A percentile compares a stretch with the other conserved stretches of the same genome.
Evolutionary conservation across 2,329 filamentous ascomycete genomes (phyloP).

Genomic region (Ophiognomonia clavigignenti-juglandacearum): DNA sequence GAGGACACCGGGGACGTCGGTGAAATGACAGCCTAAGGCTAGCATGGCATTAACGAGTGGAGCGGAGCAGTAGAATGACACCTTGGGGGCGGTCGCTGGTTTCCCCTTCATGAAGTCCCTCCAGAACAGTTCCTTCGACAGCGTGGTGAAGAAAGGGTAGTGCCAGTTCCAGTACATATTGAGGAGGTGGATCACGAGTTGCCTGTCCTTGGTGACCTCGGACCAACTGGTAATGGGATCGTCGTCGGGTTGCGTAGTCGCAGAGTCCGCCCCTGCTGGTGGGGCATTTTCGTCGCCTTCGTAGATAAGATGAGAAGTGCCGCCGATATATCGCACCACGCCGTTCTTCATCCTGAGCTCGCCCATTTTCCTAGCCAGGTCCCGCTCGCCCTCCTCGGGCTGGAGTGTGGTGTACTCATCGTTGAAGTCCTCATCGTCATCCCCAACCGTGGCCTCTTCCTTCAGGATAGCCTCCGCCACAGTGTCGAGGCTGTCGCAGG

Average conservation of each 20-base stretch:
- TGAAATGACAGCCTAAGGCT: conserved; percentile 90
- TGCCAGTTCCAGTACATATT: conserved; percentile 99
- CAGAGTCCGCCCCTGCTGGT: conserved; percentile 36
- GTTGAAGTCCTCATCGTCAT: conserved; percentile 34
- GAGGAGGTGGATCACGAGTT: conserved; percentile 79
- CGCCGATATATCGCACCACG: conserved; percentile 84
- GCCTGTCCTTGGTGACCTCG: conserved; percentile 71
- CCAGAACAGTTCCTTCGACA: conserved; percentile 83
- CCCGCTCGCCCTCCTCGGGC: conserved; percentile 60
- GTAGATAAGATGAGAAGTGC: conserved; percentile 90
- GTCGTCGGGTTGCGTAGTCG: conserved; percentile 48
- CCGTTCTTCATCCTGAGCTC: conserved; percentile 84
- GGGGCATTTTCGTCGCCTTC: conserved; percentile 47
- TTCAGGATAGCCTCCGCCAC: conserved; percentile 51
- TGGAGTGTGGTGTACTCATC: conserved; percentile 36
- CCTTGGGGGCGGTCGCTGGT: conserved; percentile 43
- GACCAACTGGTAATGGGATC: conserved; percentile 85
- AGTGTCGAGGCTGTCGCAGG: conserved; percentile 65
- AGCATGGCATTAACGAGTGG: conserved; percentile 92
- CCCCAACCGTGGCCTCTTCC: conserved; percentile 33
- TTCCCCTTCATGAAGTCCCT: conserved; percentile 75
- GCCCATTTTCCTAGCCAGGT: conserved; percentile 89
- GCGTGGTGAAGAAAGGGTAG: conserved; percentile 89
- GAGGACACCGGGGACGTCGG: conserved; percentile 67
- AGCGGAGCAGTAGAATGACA: conserved; percentile 77